These are phyloP conservation scores for Trypanosoma congolense DNA, from an alignment of 208 protist species.

Conservation along the genomic window DNA sequence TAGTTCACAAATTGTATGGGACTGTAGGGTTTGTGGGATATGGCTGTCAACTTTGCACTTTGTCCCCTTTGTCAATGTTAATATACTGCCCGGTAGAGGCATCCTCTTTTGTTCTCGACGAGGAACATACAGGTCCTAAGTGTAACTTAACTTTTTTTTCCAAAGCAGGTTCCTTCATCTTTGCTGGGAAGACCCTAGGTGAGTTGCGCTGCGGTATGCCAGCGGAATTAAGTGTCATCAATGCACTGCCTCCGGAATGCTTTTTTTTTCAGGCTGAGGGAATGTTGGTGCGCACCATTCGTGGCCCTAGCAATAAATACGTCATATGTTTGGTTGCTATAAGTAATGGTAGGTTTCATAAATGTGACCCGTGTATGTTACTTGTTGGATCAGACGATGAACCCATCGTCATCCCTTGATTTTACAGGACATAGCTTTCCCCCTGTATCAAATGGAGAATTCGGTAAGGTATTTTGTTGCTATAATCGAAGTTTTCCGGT, in stretches of 20 bases:
- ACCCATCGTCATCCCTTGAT: background rate
- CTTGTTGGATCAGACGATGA: background rate
- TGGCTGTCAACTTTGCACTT: constrained; percentile 24
- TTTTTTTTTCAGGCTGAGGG: constrained; percentile 13
- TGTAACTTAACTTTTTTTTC: constrained; percentile 24
- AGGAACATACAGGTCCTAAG: constrained; percentile 20
- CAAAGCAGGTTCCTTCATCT: constrained; percentile 7
- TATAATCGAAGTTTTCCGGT: too few species aligned
- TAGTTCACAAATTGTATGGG: constrained; percentile 26
- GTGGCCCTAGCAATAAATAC: background rate
- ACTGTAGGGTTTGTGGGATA: constrained; percentile 27
- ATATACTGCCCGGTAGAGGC: constrained; percentile 16
- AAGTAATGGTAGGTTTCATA: background rate
- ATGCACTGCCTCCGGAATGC: constrained; percentile 3
- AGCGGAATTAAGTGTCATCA: constrained; percentile 8
- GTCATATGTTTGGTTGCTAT: constrained; percentile 12
- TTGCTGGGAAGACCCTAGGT: constrained; percentile 15
- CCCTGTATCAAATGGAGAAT: background rate
- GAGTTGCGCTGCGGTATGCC: constrained; percentile 20
- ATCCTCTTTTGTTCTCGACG: constrained; percentile 20
- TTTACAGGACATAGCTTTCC: background rate
- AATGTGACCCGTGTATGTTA: background rate
- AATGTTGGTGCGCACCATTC: constrained; percentile 7
- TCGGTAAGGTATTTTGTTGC: background rate
- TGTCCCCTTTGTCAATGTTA: constrained; percentile 18